These are phyloP conservation scores for Kodamaea sp. DNA, from an alignment of 1,139 yeast species.

Conservation along the genomic window DNA sequence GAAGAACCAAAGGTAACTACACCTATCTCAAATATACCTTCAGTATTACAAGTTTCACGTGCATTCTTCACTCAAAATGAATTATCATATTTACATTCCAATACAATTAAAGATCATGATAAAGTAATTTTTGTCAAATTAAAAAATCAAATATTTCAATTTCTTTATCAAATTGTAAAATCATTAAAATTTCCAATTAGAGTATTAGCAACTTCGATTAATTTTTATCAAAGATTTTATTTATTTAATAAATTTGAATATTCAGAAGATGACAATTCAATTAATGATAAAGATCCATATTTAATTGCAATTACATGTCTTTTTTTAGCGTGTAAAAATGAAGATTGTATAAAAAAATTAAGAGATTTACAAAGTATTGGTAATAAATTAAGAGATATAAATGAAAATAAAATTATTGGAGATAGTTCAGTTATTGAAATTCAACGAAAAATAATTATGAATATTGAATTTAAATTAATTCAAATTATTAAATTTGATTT, in stretches of 20 bases:
- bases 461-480: constrained; percentile 65
- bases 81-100: constrained; percentile 47
- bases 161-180: constrained; percentile 50
- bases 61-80: constrained; percentile 63
- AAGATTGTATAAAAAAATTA: constrained; percentile 82
- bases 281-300: constrained; percentile 35
- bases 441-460: constrained; percentile 52
- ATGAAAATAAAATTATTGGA: constrained; percentile 12
- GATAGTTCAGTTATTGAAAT: constrained; percentile 29
- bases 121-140: constrained; percentile 47
- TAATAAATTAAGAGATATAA: constrained; percentile 37
- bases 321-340: constrained; percentile 79
- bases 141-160: constrained; percentile 53
- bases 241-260: constrained; percentile 58
- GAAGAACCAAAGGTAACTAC: too few species aligned
- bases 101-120: constrained; percentile 49
- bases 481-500: constrained; percentile 78
- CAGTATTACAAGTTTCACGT: constrained; percentile 49
- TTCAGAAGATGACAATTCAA: constrained; percentile 9
- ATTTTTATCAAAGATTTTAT: constrained; percentile 68
- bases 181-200: constrained; percentile 61
- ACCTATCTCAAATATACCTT: neutral
- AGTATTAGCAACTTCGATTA: constrained; percentile 64
- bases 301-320: constrained; percentile 71
- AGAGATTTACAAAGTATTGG: constrained; percentile 52